Conservation (phyloP, 257 asterid genomes). For the Solanum megistacrolobum region DNA sequence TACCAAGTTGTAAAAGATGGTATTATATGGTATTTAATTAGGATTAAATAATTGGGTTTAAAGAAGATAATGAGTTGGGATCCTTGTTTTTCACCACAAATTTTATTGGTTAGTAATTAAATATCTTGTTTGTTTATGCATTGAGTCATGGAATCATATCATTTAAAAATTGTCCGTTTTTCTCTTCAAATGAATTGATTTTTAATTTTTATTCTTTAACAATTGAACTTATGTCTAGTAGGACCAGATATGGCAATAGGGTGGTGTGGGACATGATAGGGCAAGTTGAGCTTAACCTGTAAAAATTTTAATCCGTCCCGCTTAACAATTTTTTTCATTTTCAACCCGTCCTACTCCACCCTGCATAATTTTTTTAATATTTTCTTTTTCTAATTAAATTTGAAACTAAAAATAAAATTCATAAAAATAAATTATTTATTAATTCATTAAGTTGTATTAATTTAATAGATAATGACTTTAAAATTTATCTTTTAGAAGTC, state of each 20-base stretch:
- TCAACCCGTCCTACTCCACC: not conserved
- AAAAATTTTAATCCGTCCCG: fast-evolving
- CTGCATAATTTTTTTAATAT: not conserved
- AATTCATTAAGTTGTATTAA: too few species aligned
- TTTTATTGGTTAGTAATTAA: not conserved
- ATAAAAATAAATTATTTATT: too few species aligned
- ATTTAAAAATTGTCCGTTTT: too few species aligned
- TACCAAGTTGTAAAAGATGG: not conserved
- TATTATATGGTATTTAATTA: not conserved
- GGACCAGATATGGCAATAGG: not conserved
- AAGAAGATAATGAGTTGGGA: not conserved
- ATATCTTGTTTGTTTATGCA: not conserved
- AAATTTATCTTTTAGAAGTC: too few species aligned
- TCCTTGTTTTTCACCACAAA: not conserved
- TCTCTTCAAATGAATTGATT: not conserved
- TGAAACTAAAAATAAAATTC: not conserved
- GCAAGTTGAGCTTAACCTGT: too few species aligned
- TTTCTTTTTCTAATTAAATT: not conserved
- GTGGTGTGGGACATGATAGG: too few species aligned
- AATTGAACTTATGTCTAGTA: not conserved
- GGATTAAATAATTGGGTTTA: not conserved
- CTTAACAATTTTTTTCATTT: too few species aligned
- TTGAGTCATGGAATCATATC: not conserved
- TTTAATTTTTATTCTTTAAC: not conserved
- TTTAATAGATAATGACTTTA: not conserved